Evolutionary conservation across 1,284 basidiomycete species (phyloP).

Genomic region (Trichosporon sp.): DNA sequence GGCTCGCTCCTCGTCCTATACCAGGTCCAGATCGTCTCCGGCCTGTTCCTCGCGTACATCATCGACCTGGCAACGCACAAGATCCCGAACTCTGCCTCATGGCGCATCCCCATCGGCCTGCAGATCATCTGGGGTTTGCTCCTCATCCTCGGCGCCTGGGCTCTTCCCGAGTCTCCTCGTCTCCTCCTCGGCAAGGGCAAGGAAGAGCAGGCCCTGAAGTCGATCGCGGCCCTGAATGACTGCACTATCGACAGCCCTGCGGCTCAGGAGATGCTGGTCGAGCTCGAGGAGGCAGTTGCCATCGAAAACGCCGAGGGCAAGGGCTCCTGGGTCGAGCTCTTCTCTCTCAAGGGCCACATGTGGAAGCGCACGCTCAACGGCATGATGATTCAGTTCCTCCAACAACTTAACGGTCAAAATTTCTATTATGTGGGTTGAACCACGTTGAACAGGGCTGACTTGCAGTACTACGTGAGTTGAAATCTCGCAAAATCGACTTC

Average conservation of each 20-base stretch:
- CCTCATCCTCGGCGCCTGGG: slow-evolving; percentile 65
- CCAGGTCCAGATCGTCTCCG: slow-evolving; percentile 69
- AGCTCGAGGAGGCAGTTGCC: slow-evolving; percentile 63
- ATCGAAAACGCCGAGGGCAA: slow-evolving; percentile 75
- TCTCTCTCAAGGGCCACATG: slow-evolving; percentile 58
- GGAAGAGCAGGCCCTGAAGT: slow-evolving; percentile 62
- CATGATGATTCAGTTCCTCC: slow-evolving; percentile 80
- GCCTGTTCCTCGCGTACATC: slow-evolving; percentile 71
- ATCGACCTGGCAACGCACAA: slow-evolving; percentile 69
- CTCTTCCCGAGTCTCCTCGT: slow-evolving; percentile 70
- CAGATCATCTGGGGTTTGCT: slow-evolving; percentile 44
- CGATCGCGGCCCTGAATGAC: slow-evolving; percentile 69
- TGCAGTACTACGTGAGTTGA: slow-evolving; percentile 17
- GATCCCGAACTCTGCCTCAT: slow-evolving; percentile 66
- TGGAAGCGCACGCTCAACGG: slow-evolving; percentile 56
- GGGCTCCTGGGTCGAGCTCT: slow-evolving; percentile 76
- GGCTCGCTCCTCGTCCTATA: slow-evolving; percentile 74
- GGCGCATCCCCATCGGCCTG: slow-evolving; percentile 61
- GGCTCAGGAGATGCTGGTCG: slow-evolving; percentile 67
- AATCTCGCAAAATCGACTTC: neutral
- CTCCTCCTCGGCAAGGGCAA: slow-evolving; percentile 45
- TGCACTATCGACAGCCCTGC: slow-evolving; percentile 66
- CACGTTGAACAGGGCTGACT: no score
- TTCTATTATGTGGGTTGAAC: slow-evolving; percentile 19
- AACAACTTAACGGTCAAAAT: slow-evolving; percentile 65